These are phyloP conservation scores for Pseudogymnoascus sp. DNA, from an alignment of 2,329 filamentous ascomycete species.

Conservation along the genomic window DNA sequence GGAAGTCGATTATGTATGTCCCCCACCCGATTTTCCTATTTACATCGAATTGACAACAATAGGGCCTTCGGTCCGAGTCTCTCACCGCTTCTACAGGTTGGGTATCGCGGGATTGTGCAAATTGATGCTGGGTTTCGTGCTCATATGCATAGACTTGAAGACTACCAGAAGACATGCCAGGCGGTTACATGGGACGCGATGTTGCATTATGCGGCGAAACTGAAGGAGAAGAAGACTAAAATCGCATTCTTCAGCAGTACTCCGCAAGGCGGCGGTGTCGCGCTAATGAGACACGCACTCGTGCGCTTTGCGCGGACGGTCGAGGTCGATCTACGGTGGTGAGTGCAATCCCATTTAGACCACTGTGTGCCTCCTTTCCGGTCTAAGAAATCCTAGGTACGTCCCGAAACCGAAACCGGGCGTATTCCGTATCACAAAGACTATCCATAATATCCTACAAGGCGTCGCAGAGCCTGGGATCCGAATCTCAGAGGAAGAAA, in stretches of 20 bases:
- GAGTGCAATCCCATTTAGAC: constrained; percentile 27
- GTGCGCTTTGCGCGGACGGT: constrained; percentile 60
- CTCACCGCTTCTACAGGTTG: constrained; percentile 57
- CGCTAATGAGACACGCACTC: constrained; percentile 58
- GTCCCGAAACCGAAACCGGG: constrained; percentile 73
- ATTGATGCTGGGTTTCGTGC: constrained; percentile 47
- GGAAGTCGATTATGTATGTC: constrained; percentile 65
- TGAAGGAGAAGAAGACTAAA: constrained; percentile 45
- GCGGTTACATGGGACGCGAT: constrained; percentile 47
- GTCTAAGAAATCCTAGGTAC: constrained; percentile 15
- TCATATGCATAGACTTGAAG: constrained; percentile 38
- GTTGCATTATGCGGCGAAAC: constrained; percentile 42
- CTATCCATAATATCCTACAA: constrained; percentile 81
- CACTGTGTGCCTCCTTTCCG: not conserved
- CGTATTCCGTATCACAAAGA: constrained; percentile 78
- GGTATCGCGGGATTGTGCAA: constrained; percentile 46
- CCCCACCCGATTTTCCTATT: constrained; percentile 7
- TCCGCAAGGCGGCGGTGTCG: constrained; percentile 57
- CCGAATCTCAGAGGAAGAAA: constrained; percentile 54
- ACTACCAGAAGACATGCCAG: constrained; percentile 45
- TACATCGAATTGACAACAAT: not conserved
- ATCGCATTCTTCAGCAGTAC: constrained; percentile 58
- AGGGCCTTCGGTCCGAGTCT: constrained; percentile 66
- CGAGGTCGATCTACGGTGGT: constrained; percentile 67
- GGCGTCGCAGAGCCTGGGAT: constrained; percentile 60